Base-by-base conservation (phyloP, 2,329 filamentous ascomycete species). In the Monosporascus cannonballus region DNA sequence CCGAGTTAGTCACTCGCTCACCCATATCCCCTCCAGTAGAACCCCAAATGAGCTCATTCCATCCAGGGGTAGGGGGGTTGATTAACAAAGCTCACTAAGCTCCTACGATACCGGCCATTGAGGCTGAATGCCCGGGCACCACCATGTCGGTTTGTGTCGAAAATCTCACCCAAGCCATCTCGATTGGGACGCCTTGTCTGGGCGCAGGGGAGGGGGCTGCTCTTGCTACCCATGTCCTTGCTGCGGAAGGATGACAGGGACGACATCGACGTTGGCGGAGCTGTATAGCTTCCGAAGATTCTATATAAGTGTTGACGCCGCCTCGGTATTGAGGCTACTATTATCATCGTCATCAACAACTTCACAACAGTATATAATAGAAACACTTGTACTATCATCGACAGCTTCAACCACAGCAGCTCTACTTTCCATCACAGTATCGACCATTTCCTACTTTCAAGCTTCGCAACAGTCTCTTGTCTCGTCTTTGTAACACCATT, bases 221-320 rank as follows among this genome's bases (percentile, higher is more conserved):
- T 4, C 11, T 34, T 34, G 30, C 39, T 18, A 20, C 39, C 20
- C 39, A 42, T 9, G 9, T 14, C 11, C 30, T 0, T 34, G 30
- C 30, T 34, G 30, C 30, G 30, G 30, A 34, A 34, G 30, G 30
- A 14, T 4, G 30, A 11, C 30, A 34, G 9, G 3, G 11, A 14
- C 30, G 11, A 34, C 4, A 34, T 14, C 4, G 11, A 34, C 30
- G 11, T 5, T 4, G 30, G 30, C 30, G 11, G 4, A 34, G 30
- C 38, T 46, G 24, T 56, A 54, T 53, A 51, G 4, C n/a, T 24
- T 22, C 44, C 45, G 15, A 18, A 18, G 25, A 11, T 24, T 22
- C 47, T 62, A 64, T 65, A 65, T 64, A 64, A 61, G 51, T 44
- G 36, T 47, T 15, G 14, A 37, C 30, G n/a, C 9, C 54, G 59